Base-by-base conservation (phyloP, 164 flowering plant species). In the Vitis rupestris region DNA sequence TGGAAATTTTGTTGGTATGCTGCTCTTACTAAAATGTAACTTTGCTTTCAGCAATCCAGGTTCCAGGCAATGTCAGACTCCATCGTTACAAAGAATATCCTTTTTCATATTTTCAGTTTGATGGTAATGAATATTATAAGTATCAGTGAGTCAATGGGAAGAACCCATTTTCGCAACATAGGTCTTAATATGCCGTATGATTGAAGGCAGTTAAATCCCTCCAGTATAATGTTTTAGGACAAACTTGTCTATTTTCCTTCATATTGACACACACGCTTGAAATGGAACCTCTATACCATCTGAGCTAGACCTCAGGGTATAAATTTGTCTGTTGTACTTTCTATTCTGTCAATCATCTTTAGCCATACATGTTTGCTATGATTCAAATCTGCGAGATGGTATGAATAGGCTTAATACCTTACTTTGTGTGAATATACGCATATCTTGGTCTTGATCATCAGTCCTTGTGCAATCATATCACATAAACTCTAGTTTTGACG, bases 71-170 rank as follows among this genome's bases (percentile, higher is more conserved):
- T 94, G 97, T 92, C 97, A 0, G 93, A 89, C 50, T 81, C 90
- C 68, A 94, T 92, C 72, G 84, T 92, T 44, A 74, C 89, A 13
- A 94, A 94, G 80, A 90, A 94, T 94, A 94, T 92, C 97, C 97
- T 91, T 92, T 82, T 66, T 53, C n/a, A 30, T 11, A 50, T 44
- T 31, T 47, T 7, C 15, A 19, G 12, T 37, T 10, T 16, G 52
- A 54, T 4, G 17, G 17, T 15, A 4, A 14, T 53, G n/a, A 12
- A 53, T 53, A 9, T 13, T 2, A 53, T 53, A 13, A 0, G 10
- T 17, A 53, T 13, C 56, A 10, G 8, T 53, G 17, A 5, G 56
- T 53, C 10, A 23, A 23, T 6, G 15, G 56, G 56, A 53, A 53
- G 56, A 53, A 53, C 14, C n/a, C n/a, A 13, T 13, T 53, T 53